phyloP scores from a whole-genome alignment of 2,329 filamentous ascomycete species.

The Cladosporium oxysporum region DNA sequence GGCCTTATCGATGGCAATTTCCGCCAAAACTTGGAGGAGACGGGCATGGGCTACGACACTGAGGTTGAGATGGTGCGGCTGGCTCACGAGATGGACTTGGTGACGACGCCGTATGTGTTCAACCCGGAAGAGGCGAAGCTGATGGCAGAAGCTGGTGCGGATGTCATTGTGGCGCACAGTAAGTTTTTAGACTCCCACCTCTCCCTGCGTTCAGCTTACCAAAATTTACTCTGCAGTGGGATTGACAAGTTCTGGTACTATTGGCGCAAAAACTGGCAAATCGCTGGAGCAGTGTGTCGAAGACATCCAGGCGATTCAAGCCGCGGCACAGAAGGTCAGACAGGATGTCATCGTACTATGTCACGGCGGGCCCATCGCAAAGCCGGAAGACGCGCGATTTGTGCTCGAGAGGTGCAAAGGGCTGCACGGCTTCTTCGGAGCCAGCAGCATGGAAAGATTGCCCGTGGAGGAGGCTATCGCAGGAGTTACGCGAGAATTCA shows the following conservation, averaged over 20 bases:
- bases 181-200: not conserved
- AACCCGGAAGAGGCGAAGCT: constrained; percentile 59
- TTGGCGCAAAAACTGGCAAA: constrained; percentile 64
- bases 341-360: constrained; percentile 66
- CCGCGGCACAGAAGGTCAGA: constrained; percentile 59
- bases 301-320: constrained; percentile 63
- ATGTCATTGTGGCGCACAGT: constrained; percentile 66
- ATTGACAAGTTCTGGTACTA: constrained; percentile 63
- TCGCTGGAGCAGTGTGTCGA: constrained; percentile 64
- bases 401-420: constrained; percentile 62
- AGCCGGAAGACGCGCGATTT: constrained; percentile 63
- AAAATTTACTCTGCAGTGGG: constrained; percentile 47
- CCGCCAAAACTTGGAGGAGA: constrained; percentile 68
- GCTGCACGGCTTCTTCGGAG: constrained; percentile 72
- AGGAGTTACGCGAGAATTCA: constrained; percentile 58
- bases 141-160: constrained; percentile 67
- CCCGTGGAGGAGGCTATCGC: constrained; percentile 68
- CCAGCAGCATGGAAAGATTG: constrained; percentile 68
- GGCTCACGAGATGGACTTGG: constrained; percentile 60
- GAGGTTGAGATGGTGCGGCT: constrained; percentile 67
- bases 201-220: not conserved
- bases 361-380: constrained; percentile 69
- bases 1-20: constrained; percentile 70
- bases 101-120: constrained; percentile 73
- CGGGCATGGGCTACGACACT: constrained; percentile 66